Percentiles rank a stretch among this genome's conserved stretches.
phyloP scores from a whole-genome alignment of 306 rosid genomes.

The Cercis canadensis region DNA sequence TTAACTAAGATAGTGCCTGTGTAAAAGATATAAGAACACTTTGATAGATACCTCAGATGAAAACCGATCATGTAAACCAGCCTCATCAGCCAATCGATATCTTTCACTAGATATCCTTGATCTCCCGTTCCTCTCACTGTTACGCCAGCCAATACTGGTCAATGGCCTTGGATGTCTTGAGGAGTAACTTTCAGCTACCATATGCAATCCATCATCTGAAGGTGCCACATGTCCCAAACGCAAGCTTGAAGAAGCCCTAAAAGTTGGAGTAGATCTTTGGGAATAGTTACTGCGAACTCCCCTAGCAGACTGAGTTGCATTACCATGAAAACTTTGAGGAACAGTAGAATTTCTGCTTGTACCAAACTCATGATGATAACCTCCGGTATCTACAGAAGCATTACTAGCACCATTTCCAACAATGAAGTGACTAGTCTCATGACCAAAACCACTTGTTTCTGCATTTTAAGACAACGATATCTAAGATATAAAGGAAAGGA shows the following conservation, averaged over 20 bases:
- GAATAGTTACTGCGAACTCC: slow-evolving; percentile 67
- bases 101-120: slow-evolving; percentile 67
- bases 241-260: slow-evolving; percentile 73
- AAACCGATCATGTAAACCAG: slow-evolving; percentile 56
- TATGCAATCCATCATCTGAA: slow-evolving; percentile 64
- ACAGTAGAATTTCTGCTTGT: slow-evolving; percentile 51
- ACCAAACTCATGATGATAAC: slow-evolving; percentile 63
- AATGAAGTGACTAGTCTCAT: slow-evolving; percentile 60
- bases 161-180: slow-evolving; percentile 67
- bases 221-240: slow-evolving; percentile 62
- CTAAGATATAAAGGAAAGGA: slow-evolving; percentile 30
- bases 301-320: slow-evolving; percentile 55
- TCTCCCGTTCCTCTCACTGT: slow-evolving; percentile 70
- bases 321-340: slow-evolving; percentile 63
- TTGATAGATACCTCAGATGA: slow-evolving; percentile 57
- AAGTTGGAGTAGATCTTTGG: slow-evolving; percentile 67
- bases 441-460: slow-evolving; percentile 64
- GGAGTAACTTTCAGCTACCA: slow-evolving; percentile 64
- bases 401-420: slow-evolving; percentile 63
- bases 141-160: slow-evolving; percentile 59
- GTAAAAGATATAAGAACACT: not conserved
- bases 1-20: slow-evolving; percentile 5
- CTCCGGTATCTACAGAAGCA: slow-evolving; percentile 60
- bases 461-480: slow-evolving; percentile 33
- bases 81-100: slow-evolving; percentile 57